These are phyloP conservation scores for Globisporangium lucens DNA, from an alignment of 352 stramenopile genomes.

Conservation along the genomic window DNA sequence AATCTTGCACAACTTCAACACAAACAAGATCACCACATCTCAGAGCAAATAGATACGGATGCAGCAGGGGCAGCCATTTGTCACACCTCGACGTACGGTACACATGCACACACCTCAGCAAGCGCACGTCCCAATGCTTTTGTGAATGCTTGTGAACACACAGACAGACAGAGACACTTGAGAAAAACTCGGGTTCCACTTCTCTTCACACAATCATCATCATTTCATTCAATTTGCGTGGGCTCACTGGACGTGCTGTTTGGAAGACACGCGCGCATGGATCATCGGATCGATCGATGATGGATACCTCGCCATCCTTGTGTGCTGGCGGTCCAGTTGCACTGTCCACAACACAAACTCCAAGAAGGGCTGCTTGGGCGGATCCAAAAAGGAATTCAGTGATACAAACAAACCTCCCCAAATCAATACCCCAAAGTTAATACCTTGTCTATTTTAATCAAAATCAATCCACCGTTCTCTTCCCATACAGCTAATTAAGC, in stretches of 20 bases:
- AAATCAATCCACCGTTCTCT: too few species aligned
- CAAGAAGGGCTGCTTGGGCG: background rate
- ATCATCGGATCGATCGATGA: background rate
- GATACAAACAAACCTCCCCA: too few species aligned
- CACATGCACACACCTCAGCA: slow-evolving; percentile 1
- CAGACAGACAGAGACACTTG: background rate
- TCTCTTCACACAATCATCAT: background rate
- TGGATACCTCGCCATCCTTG: background rate
- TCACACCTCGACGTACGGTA: background rate
- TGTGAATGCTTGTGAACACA: background rate
- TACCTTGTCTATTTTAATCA: too few species aligned
- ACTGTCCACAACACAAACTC: background rate
- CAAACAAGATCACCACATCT: slow-evolving; percentile 3
- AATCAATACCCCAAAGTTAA: too few species aligned
- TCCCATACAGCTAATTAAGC: too few species aligned
- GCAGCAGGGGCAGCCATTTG: slow-evolving; percentile 8
- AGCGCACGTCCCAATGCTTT: slow-evolving; percentile 6
- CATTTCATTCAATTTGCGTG: background rate
- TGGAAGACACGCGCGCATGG: slow-evolving; percentile 3
- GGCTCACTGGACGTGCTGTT: background rate
- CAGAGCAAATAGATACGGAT: background rate
- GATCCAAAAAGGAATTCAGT: background rate
- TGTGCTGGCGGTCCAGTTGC: background rate
- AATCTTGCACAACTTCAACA: slow-evolving; percentile 9
- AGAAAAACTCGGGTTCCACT: background rate